Conservation (phyloP, 345 rosid genomes). For the Odontarrhena argentea region DNA sequence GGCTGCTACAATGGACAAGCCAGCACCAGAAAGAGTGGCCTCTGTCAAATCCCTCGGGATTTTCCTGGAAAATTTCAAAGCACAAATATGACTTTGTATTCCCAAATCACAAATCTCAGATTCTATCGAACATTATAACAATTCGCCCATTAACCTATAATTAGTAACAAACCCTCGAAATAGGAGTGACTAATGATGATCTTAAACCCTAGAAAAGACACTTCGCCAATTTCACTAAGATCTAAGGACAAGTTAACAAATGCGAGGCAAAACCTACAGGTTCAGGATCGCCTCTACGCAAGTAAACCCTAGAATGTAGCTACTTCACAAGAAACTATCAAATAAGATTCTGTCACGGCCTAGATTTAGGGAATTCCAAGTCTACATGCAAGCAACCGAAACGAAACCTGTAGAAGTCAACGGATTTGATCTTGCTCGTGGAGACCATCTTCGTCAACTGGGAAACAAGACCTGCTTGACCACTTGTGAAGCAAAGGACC, state of each 20-base stretch:
- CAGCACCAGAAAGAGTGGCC: constrained; percentile 96
- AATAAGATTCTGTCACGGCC: neutral
- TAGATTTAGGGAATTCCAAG: constrained; percentile 32
- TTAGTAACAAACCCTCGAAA: constrained; percentile 2
- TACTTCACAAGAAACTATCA: neutral
- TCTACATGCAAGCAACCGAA: constrained; percentile 19
- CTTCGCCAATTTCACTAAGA: neutral
- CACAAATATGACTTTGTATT: neutral
- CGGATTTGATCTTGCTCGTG: constrained; percentile 64
- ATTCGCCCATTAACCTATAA: neutral
- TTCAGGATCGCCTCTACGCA: constrained; percentile 6
- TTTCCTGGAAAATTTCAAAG: constrained; percentile 61
- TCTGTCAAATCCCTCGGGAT: constrained; percentile 99
- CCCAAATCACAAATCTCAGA: constrained; percentile 26
- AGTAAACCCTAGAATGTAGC: constrained; percentile 28
- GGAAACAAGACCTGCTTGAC: constrained; percentile 23
- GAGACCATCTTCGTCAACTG: constrained; percentile 57
- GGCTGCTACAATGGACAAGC: constrained; percentile 88
- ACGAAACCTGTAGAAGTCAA: constrained; percentile 72
- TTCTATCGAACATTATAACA: neutral
- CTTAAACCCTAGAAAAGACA: constrained; percentile 8
- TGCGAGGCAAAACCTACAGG: constrained; percentile 23
- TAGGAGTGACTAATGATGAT: neutral
- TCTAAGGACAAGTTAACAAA: constrained; percentile 17
- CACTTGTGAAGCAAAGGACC: constrained; percentile 8